Percentiles rank a stretch among this genome's conserved stretches.
These are phyloP conservation scores for Chiua virens DNA, from an alignment of 768 basidiomycete species.

Conservation along the genomic window DNA sequence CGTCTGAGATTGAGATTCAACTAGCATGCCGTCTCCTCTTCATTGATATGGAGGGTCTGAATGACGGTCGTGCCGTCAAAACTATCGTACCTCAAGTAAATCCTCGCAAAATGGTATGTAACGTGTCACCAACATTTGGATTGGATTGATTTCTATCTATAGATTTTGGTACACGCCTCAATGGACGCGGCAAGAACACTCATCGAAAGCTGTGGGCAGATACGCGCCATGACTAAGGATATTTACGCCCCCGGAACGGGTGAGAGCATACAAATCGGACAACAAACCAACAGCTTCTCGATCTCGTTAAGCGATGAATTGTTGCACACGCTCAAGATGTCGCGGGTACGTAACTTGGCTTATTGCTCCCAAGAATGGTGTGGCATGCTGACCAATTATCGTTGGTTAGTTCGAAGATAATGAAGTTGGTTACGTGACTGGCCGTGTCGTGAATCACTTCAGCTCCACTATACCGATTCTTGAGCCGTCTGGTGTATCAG, in stretches of 20 bases:
- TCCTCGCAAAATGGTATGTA: constrained; percentile 86
- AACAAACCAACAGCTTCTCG: constrained; percentile 93
- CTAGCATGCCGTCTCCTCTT: constrained; percentile 85
- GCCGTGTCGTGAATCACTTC: constrained; percentile 80
- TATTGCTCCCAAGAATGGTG: neutral
- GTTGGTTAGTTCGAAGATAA: constrained; percentile 88
- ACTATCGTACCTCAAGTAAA: constrained; percentile 96
- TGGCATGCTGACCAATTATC: constrained; percentile 4
- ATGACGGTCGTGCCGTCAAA: constrained; percentile 95
- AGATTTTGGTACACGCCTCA: constrained; percentile 90
- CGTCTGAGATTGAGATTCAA: constrained; percentile 72
- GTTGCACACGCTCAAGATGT: constrained; percentile 77
- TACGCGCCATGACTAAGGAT: constrained; percentile 90
- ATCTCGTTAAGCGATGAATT: constrained; percentile 91
- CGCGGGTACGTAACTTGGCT: constrained; percentile 58
- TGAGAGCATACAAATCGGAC: constrained; percentile 89
- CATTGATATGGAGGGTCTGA: constrained; percentile 94
- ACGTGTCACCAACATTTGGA: neutral
- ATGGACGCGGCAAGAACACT: constrained; percentile 66
- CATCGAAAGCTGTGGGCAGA: constrained; percentile 76
- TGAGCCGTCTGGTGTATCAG: constrained; percentile 56
- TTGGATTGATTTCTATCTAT: neutral
- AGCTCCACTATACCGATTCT: constrained; percentile 89
- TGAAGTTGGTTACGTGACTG: constrained; percentile 90
- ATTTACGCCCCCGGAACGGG: constrained; percentile 76